A percentile compares a stretch with the other conserved stretches of the same genome.
Conservation (phyloP, 2,329 filamentous ascomycete genomes). For the Sordariomycetes sp. region DNA sequence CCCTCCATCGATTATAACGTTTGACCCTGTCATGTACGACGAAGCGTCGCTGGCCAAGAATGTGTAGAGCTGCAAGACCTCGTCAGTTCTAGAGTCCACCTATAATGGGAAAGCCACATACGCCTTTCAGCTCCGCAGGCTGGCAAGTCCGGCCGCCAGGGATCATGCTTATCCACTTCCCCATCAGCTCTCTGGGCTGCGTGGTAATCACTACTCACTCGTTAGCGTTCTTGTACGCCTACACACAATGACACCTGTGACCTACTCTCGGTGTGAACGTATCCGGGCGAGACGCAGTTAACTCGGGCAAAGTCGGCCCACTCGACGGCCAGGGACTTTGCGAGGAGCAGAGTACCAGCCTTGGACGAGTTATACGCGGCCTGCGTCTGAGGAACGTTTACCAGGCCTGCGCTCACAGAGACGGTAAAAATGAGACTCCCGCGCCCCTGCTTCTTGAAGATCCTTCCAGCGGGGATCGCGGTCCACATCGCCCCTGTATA, state of each 20-base stretch:
- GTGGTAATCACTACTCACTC: background rate
- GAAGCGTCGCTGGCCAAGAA: background rate
- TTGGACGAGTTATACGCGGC: constrained; percentile 63
- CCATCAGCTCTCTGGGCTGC: background rate
- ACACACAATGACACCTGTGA: background rate
- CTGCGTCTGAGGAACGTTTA: constrained; percentile 65
- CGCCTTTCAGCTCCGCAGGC: background rate
- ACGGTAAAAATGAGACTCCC: constrained; percentile 63
- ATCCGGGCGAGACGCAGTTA: constrained; percentile 63
- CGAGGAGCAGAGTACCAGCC: constrained; percentile 46
- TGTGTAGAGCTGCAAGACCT: background rate
- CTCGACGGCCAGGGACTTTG: constrained; percentile 51
- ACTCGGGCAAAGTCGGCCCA: constrained; percentile 63
- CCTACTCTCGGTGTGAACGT: constrained; percentile 58
- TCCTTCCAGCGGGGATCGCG: constrained; percentile 52
- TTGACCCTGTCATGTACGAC: too few species aligned
- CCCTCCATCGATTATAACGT: too few species aligned
- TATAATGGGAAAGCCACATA: background rate
- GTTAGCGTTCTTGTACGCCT: background rate
- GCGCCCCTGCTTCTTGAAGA: constrained; percentile 49
- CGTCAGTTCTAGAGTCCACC: background rate
- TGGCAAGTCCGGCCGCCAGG: background rate
- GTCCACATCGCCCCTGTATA: constrained; percentile 69
- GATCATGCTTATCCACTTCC: background rate
- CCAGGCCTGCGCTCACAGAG: constrained; percentile 66